Conservation (phyloP, 2,329 filamentous ascomycete genomes). For the Ophiostoma angusticollis region DNA sequence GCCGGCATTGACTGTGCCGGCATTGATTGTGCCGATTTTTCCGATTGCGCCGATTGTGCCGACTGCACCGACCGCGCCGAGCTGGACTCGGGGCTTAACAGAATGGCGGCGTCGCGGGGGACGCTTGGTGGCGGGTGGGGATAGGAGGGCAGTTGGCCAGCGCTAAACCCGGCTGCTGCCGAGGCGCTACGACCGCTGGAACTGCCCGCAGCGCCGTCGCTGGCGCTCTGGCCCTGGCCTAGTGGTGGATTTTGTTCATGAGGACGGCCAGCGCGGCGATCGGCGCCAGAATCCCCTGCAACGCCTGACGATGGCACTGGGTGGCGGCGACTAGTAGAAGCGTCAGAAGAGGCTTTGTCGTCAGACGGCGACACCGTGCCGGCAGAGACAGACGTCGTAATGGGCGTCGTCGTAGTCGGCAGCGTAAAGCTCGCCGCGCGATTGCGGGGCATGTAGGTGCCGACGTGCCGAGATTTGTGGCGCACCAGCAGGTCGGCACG, state of each 20-base stretch:
- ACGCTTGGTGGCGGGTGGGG: conserved; percentile 20
- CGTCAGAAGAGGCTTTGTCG: too few relatives aligned
- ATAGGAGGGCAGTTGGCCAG: conserved; percentile 9
- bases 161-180: conserved; percentile 6
- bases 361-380: conserved; percentile 13
- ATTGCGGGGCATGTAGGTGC: conserved; percentile 38
- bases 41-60: too few relatives aligned
- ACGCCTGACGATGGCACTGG: not conserved
- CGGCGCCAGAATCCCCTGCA: not conserved
- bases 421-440: conserved; percentile 35
- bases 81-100: conserved; percentile 29
- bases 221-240: conserved; percentile 7
- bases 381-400: conserved; percentile 3
- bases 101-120: conserved; percentile 34
- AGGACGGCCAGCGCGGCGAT: not conserved
- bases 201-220: conserved; percentile 3
- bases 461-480: conserved; percentile 52
- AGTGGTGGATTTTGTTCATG: not conserved
- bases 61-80: conserved; percentile 16
- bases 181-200: not conserved
- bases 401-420: conserved; percentile 14
- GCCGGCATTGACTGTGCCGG: too few relatives aligned
- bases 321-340: too few relatives aligned
- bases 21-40: too few relatives aligned
- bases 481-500: conserved; percentile 62